Evolutionary conservation across 2,329 filamentous ascomycete species (phyloP).

Genomic region (Ascomycota sp.): DNA sequence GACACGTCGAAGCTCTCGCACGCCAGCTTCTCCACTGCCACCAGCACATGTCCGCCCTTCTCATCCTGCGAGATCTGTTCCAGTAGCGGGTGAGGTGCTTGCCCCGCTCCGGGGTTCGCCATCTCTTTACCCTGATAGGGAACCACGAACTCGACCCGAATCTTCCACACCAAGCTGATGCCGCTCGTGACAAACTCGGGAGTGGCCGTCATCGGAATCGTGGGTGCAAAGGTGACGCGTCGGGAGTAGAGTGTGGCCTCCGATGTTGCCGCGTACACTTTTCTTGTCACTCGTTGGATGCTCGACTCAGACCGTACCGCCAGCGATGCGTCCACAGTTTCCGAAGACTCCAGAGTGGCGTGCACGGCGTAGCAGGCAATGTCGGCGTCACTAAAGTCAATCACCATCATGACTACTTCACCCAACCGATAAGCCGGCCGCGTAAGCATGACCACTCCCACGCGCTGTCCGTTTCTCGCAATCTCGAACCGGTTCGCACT

Average conservation of each 20-base stretch:
- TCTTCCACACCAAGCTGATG: slow-evolving; percentile 69
- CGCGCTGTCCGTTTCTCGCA: slow-evolving; percentile 72
- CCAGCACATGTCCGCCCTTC: slow-evolving; percentile 50
- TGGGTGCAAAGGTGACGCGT: slow-evolving; percentile 59
- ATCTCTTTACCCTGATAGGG: slow-evolving; percentile 25
- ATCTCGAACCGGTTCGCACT: slow-evolving; percentile 93
- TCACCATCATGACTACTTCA: slow-evolving; percentile 62
- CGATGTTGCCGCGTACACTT: slow-evolving; percentile 55
- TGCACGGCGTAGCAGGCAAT: slow-evolving; percentile 75
- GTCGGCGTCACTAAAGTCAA: slow-evolving; percentile 63
- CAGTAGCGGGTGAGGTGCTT: slow-evolving; percentile 30
- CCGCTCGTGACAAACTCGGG: slow-evolving; percentile 86
- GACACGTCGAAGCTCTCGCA: slow-evolving; percentile 84
- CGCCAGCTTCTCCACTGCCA: slow-evolving; percentile 55
- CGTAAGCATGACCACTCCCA: slow-evolving; percentile 75
- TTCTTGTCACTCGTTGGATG: slow-evolving; percentile 70
- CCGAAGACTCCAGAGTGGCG: slow-evolving; percentile 65
- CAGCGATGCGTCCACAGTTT: slow-evolving; percentile 60
- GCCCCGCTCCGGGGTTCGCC: slow-evolving; percentile 5
- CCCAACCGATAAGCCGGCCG: slow-evolving; percentile 77
- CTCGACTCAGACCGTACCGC: slow-evolving; percentile 72
- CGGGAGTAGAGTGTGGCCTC: slow-evolving; percentile 70
- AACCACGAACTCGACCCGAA: slow-evolving; percentile 84
- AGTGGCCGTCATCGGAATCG: slow-evolving; percentile 65
- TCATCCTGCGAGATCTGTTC: slow-evolving; percentile 67